Percentiles rank a stretch among this genome's conserved stretches.
phyloP scores from a whole-genome alignment of 2,329 filamentous ascomycete species.

The Thermothelomyces thermophilus region DNA sequence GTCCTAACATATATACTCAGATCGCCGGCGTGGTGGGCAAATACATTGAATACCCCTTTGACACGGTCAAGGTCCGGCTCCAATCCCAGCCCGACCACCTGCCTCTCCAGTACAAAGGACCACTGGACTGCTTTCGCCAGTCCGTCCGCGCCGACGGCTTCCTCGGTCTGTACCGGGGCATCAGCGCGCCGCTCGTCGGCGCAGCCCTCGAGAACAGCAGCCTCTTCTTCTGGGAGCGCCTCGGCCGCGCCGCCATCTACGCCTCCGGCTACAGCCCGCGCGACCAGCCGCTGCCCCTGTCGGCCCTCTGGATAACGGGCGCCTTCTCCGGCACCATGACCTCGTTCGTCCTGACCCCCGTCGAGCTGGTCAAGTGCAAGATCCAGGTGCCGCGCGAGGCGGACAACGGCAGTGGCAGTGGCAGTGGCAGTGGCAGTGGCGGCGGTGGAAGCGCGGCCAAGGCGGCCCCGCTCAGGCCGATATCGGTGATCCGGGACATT shows the following conservation, averaged over 20 bases:
- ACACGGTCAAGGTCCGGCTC: slow-evolving; percentile 94
- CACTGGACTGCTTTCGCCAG: slow-evolving; percentile 88
- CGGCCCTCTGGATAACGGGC: slow-evolving; percentile 70
- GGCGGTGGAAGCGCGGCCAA: slow-evolving; percentile 25
- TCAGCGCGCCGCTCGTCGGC: slow-evolving; percentile 83
- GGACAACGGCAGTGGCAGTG: slow-evolving; percentile 25
- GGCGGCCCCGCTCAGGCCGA: slow-evolving; percentile 50
- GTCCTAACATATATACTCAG: too few relatives aligned
- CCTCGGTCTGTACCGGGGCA: slow-evolving; percentile 78
- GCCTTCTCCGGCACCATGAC: slow-evolving; percentile 84
- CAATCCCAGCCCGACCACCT: slow-evolving; percentile 89
- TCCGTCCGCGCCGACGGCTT: slow-evolving; percentile 75
- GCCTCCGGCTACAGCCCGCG: slow-evolving; percentile 41
- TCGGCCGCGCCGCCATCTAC: slow-evolving; percentile 62
- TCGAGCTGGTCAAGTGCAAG: slow-evolving; percentile 97
- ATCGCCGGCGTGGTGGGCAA: slow-evolving; percentile 83
- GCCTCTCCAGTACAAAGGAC: slow-evolving; percentile 75
- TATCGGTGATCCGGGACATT: slow-evolving; percentile 68
- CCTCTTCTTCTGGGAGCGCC: slow-evolving; percentile 83
- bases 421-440: too few relatives aligned
- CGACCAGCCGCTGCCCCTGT: slow-evolving; percentile 62
- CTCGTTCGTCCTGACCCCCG: slow-evolving; percentile 83
- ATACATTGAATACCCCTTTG: slow-evolving; percentile 97
- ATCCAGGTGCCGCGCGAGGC: slow-evolving; percentile 70
- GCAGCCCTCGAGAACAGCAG: slow-evolving; percentile 89